Percentiles rank a stretch among this genome's conserved stretches.
Evolutionary conservation across 345 rosid species (phyloP).

Genomic region (Citrus cavaleriei): DNA sequence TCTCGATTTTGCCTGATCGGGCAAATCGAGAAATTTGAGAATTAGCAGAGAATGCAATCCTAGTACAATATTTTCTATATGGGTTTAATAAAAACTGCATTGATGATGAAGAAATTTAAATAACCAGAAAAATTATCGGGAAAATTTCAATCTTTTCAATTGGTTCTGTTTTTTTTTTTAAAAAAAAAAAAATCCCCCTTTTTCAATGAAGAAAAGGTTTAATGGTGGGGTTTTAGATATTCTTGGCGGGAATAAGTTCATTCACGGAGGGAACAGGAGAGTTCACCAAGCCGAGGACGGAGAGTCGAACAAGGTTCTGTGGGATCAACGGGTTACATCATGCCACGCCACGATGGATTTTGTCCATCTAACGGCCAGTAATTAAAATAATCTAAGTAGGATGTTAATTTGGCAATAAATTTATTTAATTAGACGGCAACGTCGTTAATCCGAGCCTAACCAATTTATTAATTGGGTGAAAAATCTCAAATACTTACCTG

Average conservation of each 20-base stretch:
- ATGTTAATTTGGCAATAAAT: too few species aligned
- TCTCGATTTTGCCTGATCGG: constrained; percentile 47
- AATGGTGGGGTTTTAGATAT: background rate
- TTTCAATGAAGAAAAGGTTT: background rate
- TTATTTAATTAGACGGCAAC: too few species aligned
- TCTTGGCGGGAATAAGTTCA: background rate
- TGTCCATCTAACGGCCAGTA: background rate
- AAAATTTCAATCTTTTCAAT: background rate
- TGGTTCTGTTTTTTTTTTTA: background rate
- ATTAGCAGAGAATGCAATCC: constrained; percentile 16
- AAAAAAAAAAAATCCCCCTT: too few species aligned
- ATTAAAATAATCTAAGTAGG: background rate
- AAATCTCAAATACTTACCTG: too few species aligned
- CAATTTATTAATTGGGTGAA: too few species aligned
- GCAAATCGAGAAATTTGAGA: constrained; percentile 49
- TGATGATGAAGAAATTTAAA: constrained; percentile 1
- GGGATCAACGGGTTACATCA: background rate
- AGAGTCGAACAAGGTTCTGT: background rate
- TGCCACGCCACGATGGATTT: background rate
- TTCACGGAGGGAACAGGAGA: background rate
- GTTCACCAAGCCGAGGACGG: background rate
- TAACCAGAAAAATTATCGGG: background rate
- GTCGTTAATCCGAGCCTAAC: too few species aligned
- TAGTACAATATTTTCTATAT: constrained; percentile 29
- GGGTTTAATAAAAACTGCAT: constrained; percentile 37